Percentiles rank a stretch among this genome's conserved stretches.
Conservation (phyloP, 148 eudicot genomes). For the Rheum nobile region DNA sequence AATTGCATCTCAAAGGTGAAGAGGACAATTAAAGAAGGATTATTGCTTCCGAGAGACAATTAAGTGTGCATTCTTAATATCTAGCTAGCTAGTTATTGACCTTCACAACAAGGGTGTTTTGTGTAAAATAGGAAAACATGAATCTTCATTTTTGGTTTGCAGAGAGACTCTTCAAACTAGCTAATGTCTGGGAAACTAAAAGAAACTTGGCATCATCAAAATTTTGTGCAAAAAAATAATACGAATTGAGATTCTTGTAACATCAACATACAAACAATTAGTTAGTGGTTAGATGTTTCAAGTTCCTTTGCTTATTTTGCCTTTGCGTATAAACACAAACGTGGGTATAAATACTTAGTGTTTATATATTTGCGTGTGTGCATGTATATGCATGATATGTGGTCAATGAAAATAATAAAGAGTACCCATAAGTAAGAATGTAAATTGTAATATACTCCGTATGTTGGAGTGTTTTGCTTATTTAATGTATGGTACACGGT, state of each 20-base stretch:
- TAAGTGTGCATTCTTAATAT: too few species aligned
- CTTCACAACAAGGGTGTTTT: neutral
- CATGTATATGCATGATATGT: neutral
- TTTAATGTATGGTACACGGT: neutral
- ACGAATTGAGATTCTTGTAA: neutral
- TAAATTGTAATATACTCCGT: neutral
- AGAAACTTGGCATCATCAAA: neutral
- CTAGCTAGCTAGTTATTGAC: neutral
- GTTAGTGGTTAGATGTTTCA: neutral
- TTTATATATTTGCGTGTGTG: neutral
- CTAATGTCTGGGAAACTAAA: neutral
- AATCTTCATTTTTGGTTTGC: neutral
- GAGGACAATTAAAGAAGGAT: neutral
- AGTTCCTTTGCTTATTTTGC: neutral
- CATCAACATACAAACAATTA: neutral
- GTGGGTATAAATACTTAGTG: neutral
- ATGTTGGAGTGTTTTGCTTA: neutral
- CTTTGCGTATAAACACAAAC: neutral
- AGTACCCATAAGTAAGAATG: neutral
- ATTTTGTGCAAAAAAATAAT: neutral
- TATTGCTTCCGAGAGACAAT: too few species aligned
- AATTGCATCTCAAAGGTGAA: conserved; percentile 20
- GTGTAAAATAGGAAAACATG: neutral
- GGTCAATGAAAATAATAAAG: neutral
- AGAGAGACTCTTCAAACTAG: neutral